Conservation (phyloP, 1,284 basidiomycete species). For the Trametes polyzona region DNA sequence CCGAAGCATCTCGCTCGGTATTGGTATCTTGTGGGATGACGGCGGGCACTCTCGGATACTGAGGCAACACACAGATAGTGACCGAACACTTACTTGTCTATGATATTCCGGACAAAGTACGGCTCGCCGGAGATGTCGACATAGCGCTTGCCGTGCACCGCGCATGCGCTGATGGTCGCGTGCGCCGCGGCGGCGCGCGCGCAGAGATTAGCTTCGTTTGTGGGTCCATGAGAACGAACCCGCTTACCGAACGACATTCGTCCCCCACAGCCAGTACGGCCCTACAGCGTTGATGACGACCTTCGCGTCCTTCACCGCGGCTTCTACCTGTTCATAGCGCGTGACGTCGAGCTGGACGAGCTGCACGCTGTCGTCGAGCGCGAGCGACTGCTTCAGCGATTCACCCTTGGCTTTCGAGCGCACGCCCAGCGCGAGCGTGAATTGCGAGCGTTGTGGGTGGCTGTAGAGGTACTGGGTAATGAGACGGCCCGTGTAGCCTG, state of each 20-base stretch:
- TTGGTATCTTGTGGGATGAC: too few relatives aligned
- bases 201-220: neutral
- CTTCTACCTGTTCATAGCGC: constrained; percentile 50
- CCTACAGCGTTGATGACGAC: constrained; percentile 74
- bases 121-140: constrained; percentile 67
- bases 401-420: constrained; percentile 61
- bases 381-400: constrained; percentile 46
- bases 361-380: constrained; percentile 45
- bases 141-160: constrained; percentile 60
- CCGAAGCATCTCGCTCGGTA: too few relatives aligned
- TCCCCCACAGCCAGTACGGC: constrained; percentile 67
- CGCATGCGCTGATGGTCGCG: constrained; percentile 46
- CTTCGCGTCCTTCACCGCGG: constrained; percentile 52
- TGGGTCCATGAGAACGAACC: neutral
- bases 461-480: constrained; percentile 60
- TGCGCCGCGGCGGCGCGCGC: too few relatives aligned
- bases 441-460: constrained; percentile 62
- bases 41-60: too few relatives aligned
- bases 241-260: constrained; percentile 59
- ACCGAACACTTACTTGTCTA: constrained; percentile 47
- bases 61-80: too few relatives aligned
- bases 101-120: constrained; percentile 55
- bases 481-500: constrained; percentile 69
- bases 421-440: constrained; percentile 63
- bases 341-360: constrained; percentile 57